Percentiles rank a stretch among this genome's conserved stretches.
Evolutionary conservation across 1,139 yeast genomes (phyloP).

Genomic region (Protomyces macrosporus): DNA sequence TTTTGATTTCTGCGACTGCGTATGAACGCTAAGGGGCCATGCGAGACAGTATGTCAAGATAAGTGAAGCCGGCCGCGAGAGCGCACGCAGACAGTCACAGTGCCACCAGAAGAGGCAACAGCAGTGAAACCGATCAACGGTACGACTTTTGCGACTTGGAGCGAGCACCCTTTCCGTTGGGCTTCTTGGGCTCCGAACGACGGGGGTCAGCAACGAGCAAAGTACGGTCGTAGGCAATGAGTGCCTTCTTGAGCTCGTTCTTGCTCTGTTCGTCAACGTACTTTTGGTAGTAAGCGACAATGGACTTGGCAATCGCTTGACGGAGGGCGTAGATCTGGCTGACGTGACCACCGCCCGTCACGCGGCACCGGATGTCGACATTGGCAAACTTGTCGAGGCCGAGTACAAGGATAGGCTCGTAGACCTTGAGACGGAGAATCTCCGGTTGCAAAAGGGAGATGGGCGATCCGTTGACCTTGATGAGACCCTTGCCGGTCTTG

Average conservation of each 20-base stretch:
- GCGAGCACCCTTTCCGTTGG: conserved; percentile 99
- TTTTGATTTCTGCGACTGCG: conserved; percentile 4
- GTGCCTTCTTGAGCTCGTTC: conserved; percentile 98
- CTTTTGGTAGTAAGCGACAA: conserved; percentile 99
- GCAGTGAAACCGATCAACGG: conserved; percentile 61
- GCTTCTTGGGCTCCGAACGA: conserved; percentile 99
- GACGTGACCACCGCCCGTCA: conserved; percentile 99
- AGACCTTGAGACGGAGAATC: conserved; percentile 91
- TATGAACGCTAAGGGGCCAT: not conserved
- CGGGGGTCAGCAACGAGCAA: conserved; percentile 99
- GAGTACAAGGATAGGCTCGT: conserved; percentile 97
- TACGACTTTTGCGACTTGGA: conserved; percentile 99
- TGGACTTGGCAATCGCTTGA: conserved; percentile 99
- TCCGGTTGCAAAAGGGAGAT: conserved; percentile 99
- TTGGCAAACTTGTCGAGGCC: conserved; percentile 98
- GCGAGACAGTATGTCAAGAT: not conserved
- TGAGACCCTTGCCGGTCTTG: conserved; percentile 29
- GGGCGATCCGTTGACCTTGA: conserved; percentile 88
- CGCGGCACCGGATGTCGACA: conserved; percentile 98
- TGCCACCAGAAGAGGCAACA: not conserved
- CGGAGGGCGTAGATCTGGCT: conserved; percentile 96
- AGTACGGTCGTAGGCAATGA: conserved; percentile 98
- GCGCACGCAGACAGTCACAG: no score
- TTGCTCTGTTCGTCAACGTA: conserved; percentile 98
- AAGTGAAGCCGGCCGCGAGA: not conserved